Evolutionary conservation across 495 filamentous ascomycete genomes (phyloP), one percentile per base, ranked within the genome.

Genomic region (Cercophora scortea): DNA sequence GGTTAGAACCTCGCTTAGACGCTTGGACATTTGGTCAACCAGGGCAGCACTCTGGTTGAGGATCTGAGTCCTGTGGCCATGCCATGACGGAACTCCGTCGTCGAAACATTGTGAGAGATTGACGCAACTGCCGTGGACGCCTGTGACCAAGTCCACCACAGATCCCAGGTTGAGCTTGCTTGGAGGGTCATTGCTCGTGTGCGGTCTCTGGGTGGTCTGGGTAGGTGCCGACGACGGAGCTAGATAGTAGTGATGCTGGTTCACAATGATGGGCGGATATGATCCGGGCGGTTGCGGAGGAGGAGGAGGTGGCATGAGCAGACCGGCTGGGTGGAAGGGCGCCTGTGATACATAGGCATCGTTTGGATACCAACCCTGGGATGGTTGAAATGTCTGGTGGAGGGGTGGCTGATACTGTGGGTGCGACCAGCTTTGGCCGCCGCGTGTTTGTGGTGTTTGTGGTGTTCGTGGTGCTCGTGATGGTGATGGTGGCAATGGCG

Each of bases 1-100:
- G 1, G 84, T 87, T 44, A 89, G 77, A 16, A 88, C 74, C 32
- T 77, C 58, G 62, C 86, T 73, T 42, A 90, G 69, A 47, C 78
- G 80, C 39, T 67, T 61, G 39, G 75, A 73, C 55, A 88, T 76
- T 51, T 77, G 68, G 50, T 85, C 77, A 52, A 67, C 77, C 45
- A 85, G 63, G 7, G 73, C 76, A 16, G 76, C 75, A 15, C 60
- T 60, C 52, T 77, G 71, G 47, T 67, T 69, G 43, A 75, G 51
- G 3, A 75, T 60, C 50, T 76, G 71, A 0, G 63, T 69, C 32
- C 66, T 64, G 41, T 66, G 65, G 7, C 57, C 53, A 49, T 70
- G 62, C 61, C 62, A 72, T 35, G 56, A 52, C 1, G 70, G 57
- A 13, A 74, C 54, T 7, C 63, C 62, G 51, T 70, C 63, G 47